These are phyloP conservation scores for Schoenoplectus tabernaemontani DNA, from an alignment of 202 grass and related monocot species.

Conservation along the genomic window DNA sequence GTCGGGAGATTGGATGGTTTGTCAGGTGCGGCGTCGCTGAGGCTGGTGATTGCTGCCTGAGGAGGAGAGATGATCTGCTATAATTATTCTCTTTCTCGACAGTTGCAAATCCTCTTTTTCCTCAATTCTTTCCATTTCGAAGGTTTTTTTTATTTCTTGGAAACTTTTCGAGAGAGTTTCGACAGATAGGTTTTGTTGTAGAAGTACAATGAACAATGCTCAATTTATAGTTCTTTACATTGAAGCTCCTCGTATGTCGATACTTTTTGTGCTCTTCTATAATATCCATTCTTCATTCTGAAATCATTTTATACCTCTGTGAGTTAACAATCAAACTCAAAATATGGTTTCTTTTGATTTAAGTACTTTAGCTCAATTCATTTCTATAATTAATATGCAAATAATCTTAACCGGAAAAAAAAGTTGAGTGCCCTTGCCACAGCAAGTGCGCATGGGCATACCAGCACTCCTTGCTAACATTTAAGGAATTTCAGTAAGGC, in stretches of 20 bases:
- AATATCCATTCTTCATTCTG: no score
- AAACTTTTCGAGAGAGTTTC: no score
- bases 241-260: no score
- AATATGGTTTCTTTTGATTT: not conserved
- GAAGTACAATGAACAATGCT: not conserved
- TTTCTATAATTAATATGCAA: not conserved
- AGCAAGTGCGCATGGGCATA: not conserved
- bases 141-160: slow-evolving; percentile 13
- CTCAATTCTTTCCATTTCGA: not conserved
- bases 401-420: not conserved
- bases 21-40: slow-evolving; percentile 25
- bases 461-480: not conserved
- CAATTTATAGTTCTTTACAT: no score
- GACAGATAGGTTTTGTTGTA: not conserved
- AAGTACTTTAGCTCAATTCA: not conserved
- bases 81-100: slow-evolving; percentile 11
- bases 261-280: no score
- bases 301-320: no score
- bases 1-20: slow-evolving; percentile 29
- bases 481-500: not conserved
- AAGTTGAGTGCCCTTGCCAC: not conserved
- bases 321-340: no score
- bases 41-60: slow-evolving; percentile 35
- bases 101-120: not conserved
- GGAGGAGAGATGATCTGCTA: slow-evolving; percentile 23